A percentile compares a stretch with the other conserved stretches of the same genome.
Conservation (phyloP, 805 yeast species). For the Yamadazyma phyllophila region DNA sequence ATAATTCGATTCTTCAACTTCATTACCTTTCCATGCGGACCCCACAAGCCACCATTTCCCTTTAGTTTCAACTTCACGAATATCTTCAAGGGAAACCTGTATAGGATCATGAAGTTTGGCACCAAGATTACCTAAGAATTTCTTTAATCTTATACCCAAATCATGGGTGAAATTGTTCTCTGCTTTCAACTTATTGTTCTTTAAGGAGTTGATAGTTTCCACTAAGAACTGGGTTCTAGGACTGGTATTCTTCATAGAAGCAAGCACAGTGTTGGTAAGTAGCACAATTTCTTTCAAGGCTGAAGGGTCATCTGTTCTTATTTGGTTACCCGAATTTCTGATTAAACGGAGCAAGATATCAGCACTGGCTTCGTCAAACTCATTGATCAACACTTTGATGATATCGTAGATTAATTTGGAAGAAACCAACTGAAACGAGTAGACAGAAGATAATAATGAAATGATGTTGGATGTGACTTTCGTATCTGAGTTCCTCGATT, state of each 20-base stretch:
- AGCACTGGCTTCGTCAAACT: constrained; percentile 67
- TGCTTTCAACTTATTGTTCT: constrained; percentile 72
- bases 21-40: constrained; percentile 89
- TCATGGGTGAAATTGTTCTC: constrained; percentile 52
- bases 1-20: constrained; percentile 19
- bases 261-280: constrained; percentile 46
- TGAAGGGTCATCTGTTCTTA: constrained; percentile 86
- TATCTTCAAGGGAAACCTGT: constrained; percentile 81
- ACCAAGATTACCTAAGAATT: constrained; percentile 54
- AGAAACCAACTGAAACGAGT: constrained; percentile 73
- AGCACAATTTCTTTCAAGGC: constrained; percentile 78
- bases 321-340: constrained; percentile 74
- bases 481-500: constrained; percentile 27
- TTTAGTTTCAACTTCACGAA: constrained; percentile 65
- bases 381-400: constrained; percentile 50
- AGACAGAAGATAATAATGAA: constrained; percentile 73
- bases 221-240: constrained; percentile 79
- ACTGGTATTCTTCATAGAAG: constrained; percentile 36
- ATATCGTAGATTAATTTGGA: constrained; percentile 77
- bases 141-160: constrained; percentile 57
- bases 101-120: constrained; percentile 65
- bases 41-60: constrained; percentile 99
- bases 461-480: constrained; percentile 63
- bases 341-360: constrained; percentile 74
- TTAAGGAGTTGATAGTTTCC: constrained; percentile 81